Evolutionary conservation across 495 filamentous ascomycete genomes (phyloP), one percentile per base, ranked within the genome.

Genomic region (Symbiotaphrina buchneri): DNA sequence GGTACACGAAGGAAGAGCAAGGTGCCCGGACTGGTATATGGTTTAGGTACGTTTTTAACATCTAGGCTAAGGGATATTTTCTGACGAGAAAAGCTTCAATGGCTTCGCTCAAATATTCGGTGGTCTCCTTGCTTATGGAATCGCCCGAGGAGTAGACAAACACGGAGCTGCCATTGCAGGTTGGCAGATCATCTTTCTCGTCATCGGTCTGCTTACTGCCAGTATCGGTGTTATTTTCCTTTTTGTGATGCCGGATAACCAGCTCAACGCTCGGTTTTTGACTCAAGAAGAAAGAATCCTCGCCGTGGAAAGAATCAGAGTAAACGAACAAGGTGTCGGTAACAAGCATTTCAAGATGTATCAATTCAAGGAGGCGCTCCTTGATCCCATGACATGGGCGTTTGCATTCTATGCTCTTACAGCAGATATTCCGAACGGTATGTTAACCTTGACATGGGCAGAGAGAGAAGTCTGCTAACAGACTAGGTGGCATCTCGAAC

Each of bases 291-390:
- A 68, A 22, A 55, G 53, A 8, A 40, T 59, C 3, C 54, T 73
- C 30, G 64, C 64, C 2, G 47, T 78, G 28, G 68, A 68, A 30
- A 55, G 71, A 18, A 62, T 75, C 15, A 54, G 65, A 1, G 47
- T 58, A 26, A 75, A 78, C 32, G 61, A 74, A 41, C 70, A 73
- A 38, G 72, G 72, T 8, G 63, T 76, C 20, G 68, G 71, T 21
- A 77, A 73, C 40, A 74, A 74, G 48, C 59, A 65, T 20, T 76
- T 73, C 43, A 72, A 73, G 29, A 44, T 54, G 39, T 62, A 69
- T 19, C 72, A 78, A 34, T 55, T 66, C 23, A 61, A 58, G 24
- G 68, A 74, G 37, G 58, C 65, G 0, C 44, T 72, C 3, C 14
- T 50, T 18, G 69, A 74, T 37, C 69, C 67, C 1, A 62, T 70